phyloP scores from a whole-genome alignment of 73 alveolate genomes.

The Diophrys sp. region DNA sequence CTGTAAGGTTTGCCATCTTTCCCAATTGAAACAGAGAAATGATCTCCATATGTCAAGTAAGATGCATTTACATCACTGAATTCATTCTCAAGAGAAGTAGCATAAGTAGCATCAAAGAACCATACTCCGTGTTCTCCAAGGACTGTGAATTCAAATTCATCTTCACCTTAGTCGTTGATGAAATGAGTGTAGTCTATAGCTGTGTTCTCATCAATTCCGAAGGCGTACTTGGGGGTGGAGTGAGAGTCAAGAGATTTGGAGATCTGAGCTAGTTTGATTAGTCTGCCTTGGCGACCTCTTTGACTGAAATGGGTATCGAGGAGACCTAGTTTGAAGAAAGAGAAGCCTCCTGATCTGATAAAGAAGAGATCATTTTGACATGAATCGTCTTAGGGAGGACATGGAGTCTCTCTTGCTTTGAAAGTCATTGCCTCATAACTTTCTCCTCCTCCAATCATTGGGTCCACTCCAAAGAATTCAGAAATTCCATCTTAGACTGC shows the following conservation, averaged over 20 bases:
- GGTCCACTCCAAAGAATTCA: neutral
- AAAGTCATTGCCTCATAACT: conserved; percentile 9
- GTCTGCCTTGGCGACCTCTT: conserved; percentile 43
- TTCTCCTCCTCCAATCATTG: conserved; percentile 43
- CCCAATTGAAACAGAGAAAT: neutral
- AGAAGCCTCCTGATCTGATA: conserved; percentile 25
- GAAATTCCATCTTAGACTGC: conserved; percentile 29
- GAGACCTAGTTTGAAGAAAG: conserved; percentile 14
- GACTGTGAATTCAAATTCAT: neutral
- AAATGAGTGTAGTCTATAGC: neutral
- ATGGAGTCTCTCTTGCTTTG: conserved; percentile 16
- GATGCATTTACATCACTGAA: conserved; percentile 12
- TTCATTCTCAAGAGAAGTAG: neutral
- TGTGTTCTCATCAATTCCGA: conserved; percentile 37
- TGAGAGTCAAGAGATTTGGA: neutral
- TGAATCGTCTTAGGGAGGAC: conserved; percentile 3
- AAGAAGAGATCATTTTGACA: conserved; percentile 24
- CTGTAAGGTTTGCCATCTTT: neutral
- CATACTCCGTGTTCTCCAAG: conserved; percentile 31
- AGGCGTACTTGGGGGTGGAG: neutral
- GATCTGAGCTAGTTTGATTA: conserved; percentile 12
- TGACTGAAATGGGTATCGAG: conserved; percentile 38
- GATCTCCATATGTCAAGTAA: conserved; percentile 28
- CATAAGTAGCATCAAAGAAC: conserved; percentile 11
- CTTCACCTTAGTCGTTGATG: neutral